Conservation (phyloP, 306 rosid species). For the Castanea crenata region DNA sequence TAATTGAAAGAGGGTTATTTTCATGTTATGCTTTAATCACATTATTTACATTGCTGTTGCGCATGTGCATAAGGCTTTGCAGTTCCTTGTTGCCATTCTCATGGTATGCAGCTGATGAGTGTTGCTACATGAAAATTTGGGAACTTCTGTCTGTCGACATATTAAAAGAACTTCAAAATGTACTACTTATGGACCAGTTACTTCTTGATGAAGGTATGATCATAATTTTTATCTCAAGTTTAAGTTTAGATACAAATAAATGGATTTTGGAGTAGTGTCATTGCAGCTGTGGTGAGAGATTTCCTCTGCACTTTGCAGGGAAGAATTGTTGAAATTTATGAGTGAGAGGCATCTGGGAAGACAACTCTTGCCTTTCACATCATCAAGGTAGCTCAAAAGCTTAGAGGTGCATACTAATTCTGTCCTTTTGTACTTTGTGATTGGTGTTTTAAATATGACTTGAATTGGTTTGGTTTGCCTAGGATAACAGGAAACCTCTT, state of each 20-base stretch:
- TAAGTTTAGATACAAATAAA: background rate
- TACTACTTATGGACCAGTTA: background rate
- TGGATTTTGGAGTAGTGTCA: background rate
- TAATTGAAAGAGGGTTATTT: background rate
- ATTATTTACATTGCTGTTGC: background rate
- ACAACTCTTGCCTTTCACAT: too few species aligned
- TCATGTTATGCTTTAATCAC: background rate
- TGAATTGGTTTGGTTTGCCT: background rate
- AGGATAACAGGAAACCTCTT: background rate
- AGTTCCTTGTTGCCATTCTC: background rate
- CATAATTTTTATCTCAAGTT: background rate
- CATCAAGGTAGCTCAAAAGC: too few species aligned
- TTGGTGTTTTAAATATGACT: background rate
- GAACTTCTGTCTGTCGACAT: too few species aligned
- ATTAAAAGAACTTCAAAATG: too few species aligned
- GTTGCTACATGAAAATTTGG: too few species aligned
- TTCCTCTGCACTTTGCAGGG: slow-evolving; percentile 48
- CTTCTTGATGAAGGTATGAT: background rate
- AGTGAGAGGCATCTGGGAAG: slow-evolving; percentile 34
- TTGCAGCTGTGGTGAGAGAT: background rate
- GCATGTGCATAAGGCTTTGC: too few species aligned
- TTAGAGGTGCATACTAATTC: too few species aligned
- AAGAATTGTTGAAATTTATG: slow-evolving; percentile 85
- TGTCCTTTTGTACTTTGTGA: background rate
- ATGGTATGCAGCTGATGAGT: background rate